Percentiles rank a stretch among this genome's conserved stretches.
phyloP scores from a whole-genome alignment of 331 rosid species.

The Prunus yedoensis region DNA sequence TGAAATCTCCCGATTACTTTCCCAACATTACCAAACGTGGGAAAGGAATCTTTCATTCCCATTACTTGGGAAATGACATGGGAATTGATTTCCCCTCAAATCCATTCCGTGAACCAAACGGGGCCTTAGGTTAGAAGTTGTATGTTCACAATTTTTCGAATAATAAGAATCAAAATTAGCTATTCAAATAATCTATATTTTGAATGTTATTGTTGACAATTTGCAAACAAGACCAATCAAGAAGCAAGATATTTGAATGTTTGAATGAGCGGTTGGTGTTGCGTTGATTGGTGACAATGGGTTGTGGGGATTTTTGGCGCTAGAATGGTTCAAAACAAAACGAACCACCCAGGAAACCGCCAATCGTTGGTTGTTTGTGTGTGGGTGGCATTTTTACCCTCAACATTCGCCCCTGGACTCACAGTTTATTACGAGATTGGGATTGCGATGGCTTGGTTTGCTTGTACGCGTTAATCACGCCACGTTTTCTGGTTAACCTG shows the following conservation, averaged over 20 bases:
- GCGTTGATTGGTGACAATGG: neutral
- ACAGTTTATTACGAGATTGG: constrained; percentile 29
- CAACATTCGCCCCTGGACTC: neutral
- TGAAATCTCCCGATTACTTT: no score
- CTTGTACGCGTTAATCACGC: constrained; percentile 50
- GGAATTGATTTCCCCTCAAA: no score
- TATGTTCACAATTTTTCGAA: no score
- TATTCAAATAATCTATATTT: no score
- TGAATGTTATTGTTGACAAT: no score
- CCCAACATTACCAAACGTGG: no score
- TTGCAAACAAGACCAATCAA: neutral
- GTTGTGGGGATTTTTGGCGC: constrained; percentile 33
- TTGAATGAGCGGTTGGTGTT: neutral
- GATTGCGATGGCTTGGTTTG: constrained; percentile 9
- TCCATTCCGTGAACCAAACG: no score
- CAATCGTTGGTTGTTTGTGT: constrained; percentile 6
- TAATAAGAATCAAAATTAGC: no score
- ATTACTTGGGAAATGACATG: no score
- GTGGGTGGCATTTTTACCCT: neutral
- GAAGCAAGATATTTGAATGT: neutral
- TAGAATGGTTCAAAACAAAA: constrained; percentile 35
- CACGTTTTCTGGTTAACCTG: constrained; percentile 25
- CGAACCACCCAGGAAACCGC: constrained; percentile 34
- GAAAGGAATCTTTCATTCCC: no score
- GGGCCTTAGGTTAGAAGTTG: no score